phyloP scores from a whole-genome alignment of 805 yeast species.

The Lipomyces japonicus region DNA sequence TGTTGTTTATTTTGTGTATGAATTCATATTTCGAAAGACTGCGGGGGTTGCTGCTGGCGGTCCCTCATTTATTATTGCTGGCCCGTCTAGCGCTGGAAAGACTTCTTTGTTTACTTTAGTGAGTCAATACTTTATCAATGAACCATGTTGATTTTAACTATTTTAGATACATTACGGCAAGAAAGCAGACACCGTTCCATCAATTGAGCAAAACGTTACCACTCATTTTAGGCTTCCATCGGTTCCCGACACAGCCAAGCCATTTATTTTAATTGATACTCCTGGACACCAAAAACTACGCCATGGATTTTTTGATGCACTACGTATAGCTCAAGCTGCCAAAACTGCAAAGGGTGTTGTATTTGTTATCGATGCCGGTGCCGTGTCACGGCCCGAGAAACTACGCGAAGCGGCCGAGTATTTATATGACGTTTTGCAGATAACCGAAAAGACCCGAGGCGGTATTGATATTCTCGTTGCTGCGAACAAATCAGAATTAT shows the following conservation, averaged over 20 bases:
- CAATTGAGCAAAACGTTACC: conserved; percentile 48
- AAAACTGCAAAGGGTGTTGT: conserved; percentile 60
- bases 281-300: conserved; percentile 86
- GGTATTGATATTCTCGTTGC: conserved; percentile 66
- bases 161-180: conserved; percentile 24
- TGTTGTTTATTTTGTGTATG: conserved; percentile 1
- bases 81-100: conserved; percentile 65
- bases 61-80: conserved; percentile 62
- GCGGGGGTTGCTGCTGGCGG: conserved; percentile 20
- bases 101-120: conserved; percentile 49
- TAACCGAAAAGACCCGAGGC: conserved; percentile 53
- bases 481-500: conserved; percentile 80
- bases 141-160: background rate
- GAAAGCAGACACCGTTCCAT: conserved; percentile 45
- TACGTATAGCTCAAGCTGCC: conserved; percentile 40
- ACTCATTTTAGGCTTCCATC: conserved; percentile 43
- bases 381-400: conserved; percentile 21
- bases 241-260: conserved; percentile 38
- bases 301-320: conserved; percentile 49
- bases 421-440: conserved; percentile 41
- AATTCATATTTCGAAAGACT: conserved; percentile 2
- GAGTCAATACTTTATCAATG: background rate
- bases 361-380: conserved; percentile 72
- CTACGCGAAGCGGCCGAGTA: conserved; percentile 29
- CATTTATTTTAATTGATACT: conserved; percentile 61